Conservation (phyloP, 352 stramenopile species). For the Phytophthora pini region DNA sequence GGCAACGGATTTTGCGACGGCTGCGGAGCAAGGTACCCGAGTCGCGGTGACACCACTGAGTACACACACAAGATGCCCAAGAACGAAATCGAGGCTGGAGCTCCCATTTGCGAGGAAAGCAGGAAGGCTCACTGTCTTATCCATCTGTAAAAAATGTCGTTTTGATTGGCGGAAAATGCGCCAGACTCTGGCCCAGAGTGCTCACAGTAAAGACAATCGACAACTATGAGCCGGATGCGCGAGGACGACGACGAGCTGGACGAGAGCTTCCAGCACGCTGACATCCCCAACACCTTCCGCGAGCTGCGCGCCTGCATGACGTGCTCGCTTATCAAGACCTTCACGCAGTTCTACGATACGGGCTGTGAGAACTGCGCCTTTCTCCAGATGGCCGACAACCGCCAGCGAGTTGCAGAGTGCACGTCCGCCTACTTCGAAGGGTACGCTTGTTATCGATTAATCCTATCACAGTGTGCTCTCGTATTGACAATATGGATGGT, state of each 20-base stretch:
- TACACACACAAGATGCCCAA: constrained; percentile 79
- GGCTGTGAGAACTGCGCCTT: constrained; percentile 91
- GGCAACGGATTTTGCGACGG: constrained; percentile 71
- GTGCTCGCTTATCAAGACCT: constrained; percentile 90
- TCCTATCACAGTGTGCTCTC: no score
- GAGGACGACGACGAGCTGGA: constrained; percentile 87
- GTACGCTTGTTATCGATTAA: constrained; percentile 30
- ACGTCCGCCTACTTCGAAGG: constrained; percentile 91
- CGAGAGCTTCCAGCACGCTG: constrained; percentile 78
- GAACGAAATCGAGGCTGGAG: constrained; percentile 63
- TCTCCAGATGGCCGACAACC: constrained; percentile 91
- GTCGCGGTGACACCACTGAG: constrained; percentile 44
- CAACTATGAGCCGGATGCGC: constrained; percentile 58
- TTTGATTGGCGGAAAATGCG: background rate
- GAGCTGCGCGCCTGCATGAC: constrained; percentile 90
- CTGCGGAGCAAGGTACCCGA: constrained; percentile 65
- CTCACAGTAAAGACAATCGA: no score
- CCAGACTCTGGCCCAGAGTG: no score
- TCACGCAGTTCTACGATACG: constrained; percentile 92
- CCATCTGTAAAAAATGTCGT: constrained; percentile 6
- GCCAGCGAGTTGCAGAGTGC: constrained; percentile 87
- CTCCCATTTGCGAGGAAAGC: constrained; percentile 45
- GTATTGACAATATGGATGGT: background rate
- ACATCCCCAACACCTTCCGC: constrained; percentile 90
- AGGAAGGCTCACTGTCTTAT: no score